Conservation (phyloP, 257 asterid species). For the Gentiana macrophylla region DNA sequence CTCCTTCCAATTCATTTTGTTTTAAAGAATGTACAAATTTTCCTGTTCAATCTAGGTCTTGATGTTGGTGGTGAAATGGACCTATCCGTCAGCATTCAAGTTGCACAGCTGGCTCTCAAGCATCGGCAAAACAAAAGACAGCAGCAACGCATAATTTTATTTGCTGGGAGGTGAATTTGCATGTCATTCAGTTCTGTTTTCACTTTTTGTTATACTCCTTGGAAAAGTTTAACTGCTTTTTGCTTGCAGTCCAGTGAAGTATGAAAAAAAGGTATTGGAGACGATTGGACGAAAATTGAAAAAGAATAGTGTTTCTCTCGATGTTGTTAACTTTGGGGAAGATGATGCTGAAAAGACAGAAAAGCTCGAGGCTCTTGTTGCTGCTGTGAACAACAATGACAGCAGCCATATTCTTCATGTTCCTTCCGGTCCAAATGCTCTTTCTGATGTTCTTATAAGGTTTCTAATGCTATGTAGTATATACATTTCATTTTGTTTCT, state of each 20-base stretch:
- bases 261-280: no score
- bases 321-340: conserved; percentile 26
- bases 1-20: no score
- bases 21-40: no score
- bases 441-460: no score
- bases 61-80: conserved; percentile 92
- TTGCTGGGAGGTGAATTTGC: conserved; percentile 70
- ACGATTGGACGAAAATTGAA: no score
- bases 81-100: conserved; percentile 91
- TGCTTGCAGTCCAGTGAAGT: conserved; percentile 53
- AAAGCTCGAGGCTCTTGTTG: conserved; percentile 85
- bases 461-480: not conserved
- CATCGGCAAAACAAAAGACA: conserved; percentile 98
- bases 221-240: not conserved
- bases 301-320: no score
- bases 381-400: conserved; percentile 79
- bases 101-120: conserved; percentile 94
- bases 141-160: conserved; percentile 13
- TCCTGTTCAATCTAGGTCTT: no score
- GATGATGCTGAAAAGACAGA: conserved; percentile 84
- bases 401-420: no score
- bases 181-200: not conserved
- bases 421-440: no score
- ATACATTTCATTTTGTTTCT: not conserved
- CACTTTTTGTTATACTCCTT: not conserved